Conservation (phyloP, 2,329 filamentous ascomycete species). For the Didymella pinodella region DNA sequence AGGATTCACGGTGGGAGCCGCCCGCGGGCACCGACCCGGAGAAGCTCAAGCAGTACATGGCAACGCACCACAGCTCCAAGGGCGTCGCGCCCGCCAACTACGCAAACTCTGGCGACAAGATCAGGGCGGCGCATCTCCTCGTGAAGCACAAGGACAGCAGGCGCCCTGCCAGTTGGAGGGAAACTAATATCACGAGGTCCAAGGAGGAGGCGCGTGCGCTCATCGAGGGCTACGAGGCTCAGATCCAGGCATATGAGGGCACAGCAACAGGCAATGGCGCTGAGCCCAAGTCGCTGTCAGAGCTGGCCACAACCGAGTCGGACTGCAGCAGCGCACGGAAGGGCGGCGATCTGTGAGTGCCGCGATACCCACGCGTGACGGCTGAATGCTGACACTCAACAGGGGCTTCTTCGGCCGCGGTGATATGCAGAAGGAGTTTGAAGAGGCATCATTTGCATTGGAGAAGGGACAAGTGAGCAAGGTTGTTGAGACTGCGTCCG, state of each 20-base stretch:
- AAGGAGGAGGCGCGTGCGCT: slow-evolving; percentile 87
- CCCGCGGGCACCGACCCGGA: slow-evolving; percentile 87
- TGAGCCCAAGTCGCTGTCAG: slow-evolving; percentile 66
- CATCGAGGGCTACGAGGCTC: slow-evolving; percentile 75
- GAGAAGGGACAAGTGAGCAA: slow-evolving; percentile 85
- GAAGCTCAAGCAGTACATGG: slow-evolving; percentile 94
- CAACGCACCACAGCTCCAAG: slow-evolving; percentile 75
- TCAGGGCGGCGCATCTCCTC: slow-evolving; percentile 89
- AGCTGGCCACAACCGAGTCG: slow-evolving; percentile 86
- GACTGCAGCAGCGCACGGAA: slow-evolving; percentile 97
- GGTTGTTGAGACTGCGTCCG: slow-evolving; percentile 90
- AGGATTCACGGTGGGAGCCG: slow-evolving; percentile 94
- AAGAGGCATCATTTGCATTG: slow-evolving; percentile 92
- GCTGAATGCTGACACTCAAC: slow-evolving; percentile 12
- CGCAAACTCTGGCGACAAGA: slow-evolving; percentile 70
- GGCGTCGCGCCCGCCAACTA: slow-evolving; percentile 53
- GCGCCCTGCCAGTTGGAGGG: slow-evolving; percentile 90
- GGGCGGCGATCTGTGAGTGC: slow-evolving; percentile 79
- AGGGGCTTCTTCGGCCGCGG: slow-evolving; percentile 90
- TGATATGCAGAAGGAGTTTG: slow-evolving; percentile 99
- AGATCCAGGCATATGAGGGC: slow-evolving; percentile 72
- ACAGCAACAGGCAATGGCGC: slow-evolving; percentile 47
- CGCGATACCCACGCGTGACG: slow-evolving; percentile 1
- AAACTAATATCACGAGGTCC: slow-evolving; percentile 84
- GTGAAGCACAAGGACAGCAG: slow-evolving; percentile 92